phyloP scores from a whole-genome alignment of 1,139 yeast species.

The Diutina siamensis region DNA sequence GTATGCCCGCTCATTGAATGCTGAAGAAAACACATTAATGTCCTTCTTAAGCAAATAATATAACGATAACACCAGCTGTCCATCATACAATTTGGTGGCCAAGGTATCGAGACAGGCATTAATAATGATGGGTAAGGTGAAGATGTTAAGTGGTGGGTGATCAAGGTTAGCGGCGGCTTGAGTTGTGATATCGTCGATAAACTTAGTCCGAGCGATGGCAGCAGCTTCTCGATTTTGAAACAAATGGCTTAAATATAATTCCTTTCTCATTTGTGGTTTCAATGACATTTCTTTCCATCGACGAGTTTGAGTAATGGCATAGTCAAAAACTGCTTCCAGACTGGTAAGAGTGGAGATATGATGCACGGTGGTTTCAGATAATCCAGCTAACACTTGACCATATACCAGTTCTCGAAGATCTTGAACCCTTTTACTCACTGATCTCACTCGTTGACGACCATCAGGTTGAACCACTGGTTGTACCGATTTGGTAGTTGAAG shows the following conservation, averaged over 20 bases:
- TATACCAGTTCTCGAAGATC: slow-evolving; percentile 18
- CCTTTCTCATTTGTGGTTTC: slow-evolving; percentile 7
- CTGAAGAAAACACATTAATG: slow-evolving; percentile 21
- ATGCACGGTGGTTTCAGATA: not conserved
- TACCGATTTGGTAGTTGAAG: no score
- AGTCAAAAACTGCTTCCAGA: slow-evolving; percentile 10
- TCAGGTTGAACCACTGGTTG: not conserved
- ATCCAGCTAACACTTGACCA: not conserved
- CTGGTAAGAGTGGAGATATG: slow-evolving; percentile 12
- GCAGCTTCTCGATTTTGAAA: slow-evolving; percentile 8
- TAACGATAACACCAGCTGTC: slow-evolving; percentile 24
- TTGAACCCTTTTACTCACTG: slow-evolving; percentile 8
- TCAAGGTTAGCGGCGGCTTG: slow-evolving; percentile 9
- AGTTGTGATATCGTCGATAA: slow-evolving; percentile 7
- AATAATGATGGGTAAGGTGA: slow-evolving; percentile 27
- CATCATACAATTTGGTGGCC: slow-evolving; percentile 21
- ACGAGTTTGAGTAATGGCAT: slow-evolving; percentile 11
- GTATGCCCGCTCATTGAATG: slow-evolving; percentile 32
- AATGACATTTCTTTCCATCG: slow-evolving; percentile 14
- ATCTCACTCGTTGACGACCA: not conserved
- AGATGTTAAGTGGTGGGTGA: slow-evolving; percentile 19
- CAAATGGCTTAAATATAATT: slow-evolving; percentile 6
- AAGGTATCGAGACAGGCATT: slow-evolving; percentile 21
- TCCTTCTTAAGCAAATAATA: slow-evolving; percentile 27
- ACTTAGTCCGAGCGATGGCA: slow-evolving; percentile 6